These are phyloP conservation scores for Trichoderma orchidacearum DNA, from an alignment of 495 filamentous ascomycete species.

Conservation along the genomic window DNA sequence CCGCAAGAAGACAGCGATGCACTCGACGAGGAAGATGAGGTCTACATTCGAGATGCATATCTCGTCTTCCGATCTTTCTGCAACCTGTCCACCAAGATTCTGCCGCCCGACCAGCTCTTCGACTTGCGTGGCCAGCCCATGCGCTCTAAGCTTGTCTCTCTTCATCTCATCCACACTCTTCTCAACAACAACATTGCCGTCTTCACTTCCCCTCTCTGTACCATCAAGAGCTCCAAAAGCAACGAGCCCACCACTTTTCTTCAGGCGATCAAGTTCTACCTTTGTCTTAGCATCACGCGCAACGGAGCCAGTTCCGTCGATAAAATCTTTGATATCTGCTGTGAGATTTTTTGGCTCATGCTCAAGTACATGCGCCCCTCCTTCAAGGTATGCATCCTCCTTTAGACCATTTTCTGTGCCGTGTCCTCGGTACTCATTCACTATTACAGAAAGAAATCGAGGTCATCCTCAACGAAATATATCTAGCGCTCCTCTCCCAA, in stretches of 20 bases:
- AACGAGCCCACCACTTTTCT: slow-evolving; percentile 79
- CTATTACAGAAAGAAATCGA: slow-evolving; percentile 76
- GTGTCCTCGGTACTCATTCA: not conserved
- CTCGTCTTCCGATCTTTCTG: slow-evolving; percentile 95
- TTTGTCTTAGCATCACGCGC: slow-evolving; percentile 83
- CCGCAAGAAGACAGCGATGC: slow-evolving; percentile 41
- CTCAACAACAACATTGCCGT: slow-evolving; percentile 81
- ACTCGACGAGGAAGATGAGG: slow-evolving; percentile 82
- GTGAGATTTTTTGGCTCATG: slow-evolving; percentile 97
- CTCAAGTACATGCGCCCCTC: slow-evolving; percentile 83
- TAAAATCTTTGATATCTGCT: slow-evolving; percentile 85
- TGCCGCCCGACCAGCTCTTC: slow-evolving; percentile 79
- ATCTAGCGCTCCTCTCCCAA: slow-evolving; percentile 83
- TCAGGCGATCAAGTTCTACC: slow-evolving; percentile 91
- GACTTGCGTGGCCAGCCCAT: slow-evolving; percentile 89
- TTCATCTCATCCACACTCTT: slow-evolving; percentile 86
- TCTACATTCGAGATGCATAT: slow-evolving; percentile 93
- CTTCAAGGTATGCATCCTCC: slow-evolving; percentile 52
- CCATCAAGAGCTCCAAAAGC: slow-evolving; percentile 73
- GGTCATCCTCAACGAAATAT: slow-evolving; percentile 95
- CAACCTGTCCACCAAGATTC: slow-evolving; percentile 84
- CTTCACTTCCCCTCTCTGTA: slow-evolving; percentile 79
- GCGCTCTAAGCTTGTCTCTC: slow-evolving; percentile 89
- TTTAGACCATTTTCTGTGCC: no score
- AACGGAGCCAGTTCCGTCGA: slow-evolving; percentile 90